Base-by-base conservation (phyloP, 352 stramenopile species). In the Globisporangium cederbergense region DNA sequence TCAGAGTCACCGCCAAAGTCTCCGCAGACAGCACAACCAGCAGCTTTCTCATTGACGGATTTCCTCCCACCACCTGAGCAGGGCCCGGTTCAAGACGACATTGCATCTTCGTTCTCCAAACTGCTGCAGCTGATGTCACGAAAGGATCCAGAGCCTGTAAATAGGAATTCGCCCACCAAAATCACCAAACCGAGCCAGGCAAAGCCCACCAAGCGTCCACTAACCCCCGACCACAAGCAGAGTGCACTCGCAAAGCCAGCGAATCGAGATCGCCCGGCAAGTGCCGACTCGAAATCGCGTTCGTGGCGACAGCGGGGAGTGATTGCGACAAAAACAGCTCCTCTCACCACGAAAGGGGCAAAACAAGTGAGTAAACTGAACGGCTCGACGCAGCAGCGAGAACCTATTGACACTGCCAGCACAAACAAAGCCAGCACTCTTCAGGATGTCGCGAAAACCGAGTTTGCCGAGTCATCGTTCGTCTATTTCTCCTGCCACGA, bases 401-500 rank as follows among this genome's bases (percentile, higher is more conserved):
- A 30, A 8, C 9, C 22, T 7, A 2, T 30, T 22, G n/a, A 13
- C 8, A 42, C 2, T 20, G 6, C 25, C 4, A 8, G 6, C 30
- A 7, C 6, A 42, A 43, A 2, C 16, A 56, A 56, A 8, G 18
- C 3, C 30, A 34, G 32, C n/a, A 6, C 7, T 28, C 20, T 34
- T 10, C 46, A 55, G 8, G 54, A 47, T 25, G 38, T 14, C n/a
- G 49, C 43, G 30, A 65, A 60, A 42, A 73, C 43, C 28, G 71
- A 72, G 25, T 76, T 75, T 65, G 60, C 65, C 32, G 61, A 73
- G 64, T 65, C 36, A 0, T 71, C 70, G 14, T 71, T 76, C 46
- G 72, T 78, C 25, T 83, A 74, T 58, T 73, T 83, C 53, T 36
- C 60, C 8, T 76, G 65, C 49, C 45, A 59, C 0, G 65, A 78